A percentile compares a stretch with the other conserved stretches of the same genome.
phyloP scores from a whole-genome alignment of 2,329 filamentous ascomycete species.

The Alternaria gansuensis region DNA sequence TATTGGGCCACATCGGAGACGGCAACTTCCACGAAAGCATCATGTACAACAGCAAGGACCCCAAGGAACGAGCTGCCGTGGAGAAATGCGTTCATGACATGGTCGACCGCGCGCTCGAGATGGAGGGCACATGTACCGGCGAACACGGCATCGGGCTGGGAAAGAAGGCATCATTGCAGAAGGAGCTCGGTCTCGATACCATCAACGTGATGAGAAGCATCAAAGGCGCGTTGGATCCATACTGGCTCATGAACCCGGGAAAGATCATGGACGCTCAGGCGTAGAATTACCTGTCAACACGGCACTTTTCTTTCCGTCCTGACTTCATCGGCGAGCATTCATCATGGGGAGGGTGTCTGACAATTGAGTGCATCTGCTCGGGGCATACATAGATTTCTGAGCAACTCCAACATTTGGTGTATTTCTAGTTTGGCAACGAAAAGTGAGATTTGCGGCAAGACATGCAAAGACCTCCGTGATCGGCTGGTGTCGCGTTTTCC shows the following conservation, averaged over 20 bases:
- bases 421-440: neutral
- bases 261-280: slow-evolving; percentile 77
- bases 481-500: slow-evolving; percentile 33
- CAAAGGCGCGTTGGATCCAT: slow-evolving; percentile 82
- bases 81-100: slow-evolving; percentile 86
- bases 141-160: slow-evolving; percentile 88
- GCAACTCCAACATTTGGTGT: neutral
- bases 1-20: slow-evolving; percentile 89
- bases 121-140: slow-evolving; percentile 93
- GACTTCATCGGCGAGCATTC: slow-evolving; percentile 17
- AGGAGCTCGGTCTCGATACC: slow-evolving; percentile 82
- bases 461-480: slow-evolving; percentile 33
- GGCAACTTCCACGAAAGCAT: slow-evolving; percentile 96
- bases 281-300: slow-evolving; percentile 15
- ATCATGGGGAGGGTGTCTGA: slow-evolving; percentile 39
- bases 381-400: slow-evolving; percentile 8
- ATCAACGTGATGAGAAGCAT: slow-evolving; percentile 84
- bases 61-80: slow-evolving; percentile 76
- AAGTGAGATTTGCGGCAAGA: neutral
- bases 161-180: slow-evolving; percentile 80
- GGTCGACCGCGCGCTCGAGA: slow-evolving; percentile 87
- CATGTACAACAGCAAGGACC: slow-evolving; percentile 78
- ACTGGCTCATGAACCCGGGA: slow-evolving; percentile 90
- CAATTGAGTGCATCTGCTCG: slow-evolving; percentile 22
- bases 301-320: slow-evolving; percentile 8